Base-by-base conservation (phyloP, 176 grass and related monocot genomes). In the Aegilops speltoides region DNA sequence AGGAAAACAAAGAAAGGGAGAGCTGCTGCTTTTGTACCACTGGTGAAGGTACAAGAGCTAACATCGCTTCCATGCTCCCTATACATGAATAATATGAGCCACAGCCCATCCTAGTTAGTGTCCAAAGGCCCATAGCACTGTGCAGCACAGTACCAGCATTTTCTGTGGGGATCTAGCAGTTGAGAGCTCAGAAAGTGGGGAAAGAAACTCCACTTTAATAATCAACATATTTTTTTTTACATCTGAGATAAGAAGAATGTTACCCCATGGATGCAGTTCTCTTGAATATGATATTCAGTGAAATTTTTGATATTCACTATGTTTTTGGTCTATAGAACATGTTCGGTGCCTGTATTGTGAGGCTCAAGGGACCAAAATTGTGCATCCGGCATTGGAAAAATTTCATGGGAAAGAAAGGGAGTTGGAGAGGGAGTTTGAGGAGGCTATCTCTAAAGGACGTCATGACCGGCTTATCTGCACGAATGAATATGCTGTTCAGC, bases 291-390 rank as follows among this genome's bases (percentile, higher is more conserved):
- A 37, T 37, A 22, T 3, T 68, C 67, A n/a, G 19, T 70, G 33
- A 33, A 70, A 70, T 11, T 16, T 38, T 74, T 74, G 22, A 46
- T 66, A 24, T 23, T 73, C 23, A 37, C 19, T 71, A 22, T 34
- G 20, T 73, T 72, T 73, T 60, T 62, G 23, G 20, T 4, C 50
- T 38, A 29, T 45, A 86, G 45, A 86, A 62, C 73, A 86, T 68
- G 84, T 86, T n/a, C 63, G 75, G 6, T 79, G 84, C 64, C 46
- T 86, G 0, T 86, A 79, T 24, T 79, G 84, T 69, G 84, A 86
- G 32, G 75, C 23, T 45, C 23, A 3, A 79, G 64, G 74, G 25
- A 46, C 64, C 61, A 86, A 28, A 45, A 37, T 86, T 61, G 65
- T 86, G 34, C 76, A 86, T 50, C 84, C 76, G 15, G 36, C 65